Base-by-base conservation (phyloP, 2,329 filamentous ascomycete genomes). In the Cladosporium sp. region DNA sequence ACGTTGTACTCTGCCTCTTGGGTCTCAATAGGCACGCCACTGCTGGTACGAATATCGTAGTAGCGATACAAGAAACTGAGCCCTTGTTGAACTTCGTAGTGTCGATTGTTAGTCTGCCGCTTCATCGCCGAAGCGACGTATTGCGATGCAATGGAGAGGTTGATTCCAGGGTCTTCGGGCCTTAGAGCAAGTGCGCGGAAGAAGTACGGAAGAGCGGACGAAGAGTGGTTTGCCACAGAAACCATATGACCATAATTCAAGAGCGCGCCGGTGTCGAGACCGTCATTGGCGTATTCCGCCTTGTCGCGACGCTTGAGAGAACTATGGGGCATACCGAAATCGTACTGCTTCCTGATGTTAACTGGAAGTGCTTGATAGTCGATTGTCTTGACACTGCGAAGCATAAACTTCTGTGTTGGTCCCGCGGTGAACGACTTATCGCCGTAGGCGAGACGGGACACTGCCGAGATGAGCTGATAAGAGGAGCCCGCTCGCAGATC, bases 71-170 rank as follows among this genome's bases (percentile, higher is more conserved):
- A 71, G 63, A 95, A 96, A 0, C 84, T 77, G 46, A 96, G 78
- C 0, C 90, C 93, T 67, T 97, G 91, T 58, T 89, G 77, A 40
- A 96, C 83, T 38, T 90, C 81, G 64, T 88, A 92, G 66, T 97
- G 92, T 1, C 93, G 78, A 66, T 97, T 97, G 44, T 92, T 89
- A 0, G 86, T 84, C 68, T 95, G 89, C 2, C 92, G 81, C 68
- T 97, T 96, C 64, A 96, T 79, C 0, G 87, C 85, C 66, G 93
- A 87, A 67, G 96, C 89, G 37, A 96, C 81, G 68, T 95, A 97
- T 31, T 85, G 85, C 10, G 93, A 79, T 0, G 85, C 90, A 19
- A 96, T 84, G 61, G 82, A 87, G 9, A 98, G 79, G 57, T 89
- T 86, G 58, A 96, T 80, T 62, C 88, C 82, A 0, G 86, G 79